A percentile compares a stretch with the other conserved stretches of the same genome.
These are phyloP conservation scores for Tetrapisispora phaffii DNA, from an alignment of 805 yeast species.

Conservation along the genomic window DNA sequence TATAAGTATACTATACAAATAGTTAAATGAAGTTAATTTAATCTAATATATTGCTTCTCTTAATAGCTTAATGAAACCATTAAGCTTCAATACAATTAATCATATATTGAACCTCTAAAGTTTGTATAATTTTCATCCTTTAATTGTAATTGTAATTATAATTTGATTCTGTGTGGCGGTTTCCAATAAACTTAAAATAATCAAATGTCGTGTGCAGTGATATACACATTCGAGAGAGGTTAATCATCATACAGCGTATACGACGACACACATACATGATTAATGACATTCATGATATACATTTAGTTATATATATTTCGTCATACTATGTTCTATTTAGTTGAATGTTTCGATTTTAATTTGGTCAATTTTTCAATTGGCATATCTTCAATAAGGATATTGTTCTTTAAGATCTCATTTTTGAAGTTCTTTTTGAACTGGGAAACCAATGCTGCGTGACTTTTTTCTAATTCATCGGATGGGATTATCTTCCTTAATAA, in stretches of 20 bases:
- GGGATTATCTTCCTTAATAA: slow-evolving; percentile 62
- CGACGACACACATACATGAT: neutral
- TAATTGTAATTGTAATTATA: no score
- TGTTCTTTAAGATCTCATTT: slow-evolving; percentile 43
- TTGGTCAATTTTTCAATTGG: neutral
- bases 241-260: no score
- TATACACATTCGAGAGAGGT: no score
- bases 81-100: no score
- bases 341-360: neutral
- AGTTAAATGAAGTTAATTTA: no score
- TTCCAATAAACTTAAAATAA: no score
- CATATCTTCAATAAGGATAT: slow-evolving; percentile 13
- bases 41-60: no score
- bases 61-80: no score
- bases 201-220: neutral
- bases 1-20: no score
- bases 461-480: slow-evolving; percentile 38
- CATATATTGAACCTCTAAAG: no score
- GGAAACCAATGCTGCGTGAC: slow-evolving; percentile 58
- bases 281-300: neutral
- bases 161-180: neutral
- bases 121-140: neutral
- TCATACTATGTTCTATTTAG: neutral
- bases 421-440: slow-evolving; percentile 59
- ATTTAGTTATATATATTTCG: no score